phyloP scores from a whole-genome alignment of 2,329 filamentous ascomycete species.

The Drechslerella stenobrocha region DNA sequence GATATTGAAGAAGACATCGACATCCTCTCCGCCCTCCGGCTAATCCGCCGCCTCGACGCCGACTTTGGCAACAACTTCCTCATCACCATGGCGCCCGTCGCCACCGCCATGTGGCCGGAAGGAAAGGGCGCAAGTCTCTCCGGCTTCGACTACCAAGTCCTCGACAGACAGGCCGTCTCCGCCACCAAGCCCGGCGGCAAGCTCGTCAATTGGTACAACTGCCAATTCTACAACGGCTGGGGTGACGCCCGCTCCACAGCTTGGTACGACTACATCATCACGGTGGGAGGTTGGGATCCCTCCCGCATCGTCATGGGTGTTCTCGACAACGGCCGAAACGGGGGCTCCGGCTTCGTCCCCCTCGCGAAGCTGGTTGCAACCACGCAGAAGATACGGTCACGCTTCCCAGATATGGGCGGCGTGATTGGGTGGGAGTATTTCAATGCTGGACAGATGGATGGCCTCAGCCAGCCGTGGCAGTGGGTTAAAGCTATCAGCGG shows the following conservation, averaged over 20 bases:
- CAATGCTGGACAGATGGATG: constrained; percentile 21
- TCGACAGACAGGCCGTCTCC: constrained; percentile 54
- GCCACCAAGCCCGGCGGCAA: constrained; percentile 50
- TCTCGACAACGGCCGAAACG: constrained; percentile 26
- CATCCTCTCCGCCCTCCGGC: constrained; percentile 54
- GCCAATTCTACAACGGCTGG: constrained; percentile 62
- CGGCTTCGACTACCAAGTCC: constrained; percentile 59
- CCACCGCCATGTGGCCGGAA: constrained; percentile 57
- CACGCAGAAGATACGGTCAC: constrained; percentile 25
- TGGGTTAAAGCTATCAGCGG: constrained; percentile 33
- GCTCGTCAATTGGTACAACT: constrained; percentile 60
- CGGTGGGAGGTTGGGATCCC: constrained; percentile 57
- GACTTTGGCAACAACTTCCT: constrained; percentile 60
- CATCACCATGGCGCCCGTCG: constrained; percentile 61
- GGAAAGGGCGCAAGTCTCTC: constrained; percentile 55
- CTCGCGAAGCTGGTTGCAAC: constrained; percentile 4
- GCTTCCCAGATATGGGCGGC: constrained; percentile 36
- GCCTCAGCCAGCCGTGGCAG: constrained; percentile 18
- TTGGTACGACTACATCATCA: constrained; percentile 59
- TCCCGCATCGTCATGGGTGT: constrained; percentile 34
- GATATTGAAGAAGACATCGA: constrained; percentile 59
- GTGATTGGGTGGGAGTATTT: constrained; percentile 46
- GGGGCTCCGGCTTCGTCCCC: constrained; percentile 47
- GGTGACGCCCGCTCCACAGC: constrained; percentile 57
- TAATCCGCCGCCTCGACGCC: constrained; percentile 39